Base-by-base conservation (phyloP, 768 basidiomycete genomes). In the Jaapia argillacea region DNA sequence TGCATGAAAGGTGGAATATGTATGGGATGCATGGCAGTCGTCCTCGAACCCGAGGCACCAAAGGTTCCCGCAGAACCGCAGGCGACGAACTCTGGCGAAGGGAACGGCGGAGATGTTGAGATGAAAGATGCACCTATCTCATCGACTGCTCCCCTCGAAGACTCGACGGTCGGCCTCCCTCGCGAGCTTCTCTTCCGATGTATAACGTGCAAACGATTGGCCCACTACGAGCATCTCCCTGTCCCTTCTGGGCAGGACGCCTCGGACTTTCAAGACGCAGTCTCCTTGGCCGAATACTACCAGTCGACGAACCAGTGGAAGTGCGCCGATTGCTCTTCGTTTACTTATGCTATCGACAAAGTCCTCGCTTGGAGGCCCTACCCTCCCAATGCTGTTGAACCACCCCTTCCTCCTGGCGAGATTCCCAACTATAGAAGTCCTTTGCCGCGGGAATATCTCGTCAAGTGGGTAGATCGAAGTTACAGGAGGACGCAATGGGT, bases 291-390 rank as follows among this genome's bases (percentile, higher is more conserved):
- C 4, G 52, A 55, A 16, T 63, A 78, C 50, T 90, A 87, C 57
- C 82, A 85, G 49, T 44, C 54, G 1, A 59, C 63, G 18, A 65
- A 63, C 25, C 51, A 51, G 23, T 89, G 84, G 86, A 65, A 74
- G 13, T 94, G 92, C 55, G 69, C 71, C 4, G 85, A 92, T 52
- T 94, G 92, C 54, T 58, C 67, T 18, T 87, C 82, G 10, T 93
- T 72, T 56, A 67, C 66, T 12, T 83, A 81, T 56, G 58, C 64
- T 6, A 61, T 90, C 10, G 89, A 93, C 58, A 84, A 84, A 61
- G 87, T 97, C 49, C 68, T 96, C 33, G 93, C 91, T 2, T 96
- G 93, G 93, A 72, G 91, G 23, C 84, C 88, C 4, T 84, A 77
- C 54, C 87, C 89, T 21, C 60, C 71, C 1, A 70, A 72, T 47